These are phyloP conservation scores for Colletotrichum sp. DNA, from an alignment of 2,329 filamentous ascomycete genomes.

Conservation along the genomic window DNA sequence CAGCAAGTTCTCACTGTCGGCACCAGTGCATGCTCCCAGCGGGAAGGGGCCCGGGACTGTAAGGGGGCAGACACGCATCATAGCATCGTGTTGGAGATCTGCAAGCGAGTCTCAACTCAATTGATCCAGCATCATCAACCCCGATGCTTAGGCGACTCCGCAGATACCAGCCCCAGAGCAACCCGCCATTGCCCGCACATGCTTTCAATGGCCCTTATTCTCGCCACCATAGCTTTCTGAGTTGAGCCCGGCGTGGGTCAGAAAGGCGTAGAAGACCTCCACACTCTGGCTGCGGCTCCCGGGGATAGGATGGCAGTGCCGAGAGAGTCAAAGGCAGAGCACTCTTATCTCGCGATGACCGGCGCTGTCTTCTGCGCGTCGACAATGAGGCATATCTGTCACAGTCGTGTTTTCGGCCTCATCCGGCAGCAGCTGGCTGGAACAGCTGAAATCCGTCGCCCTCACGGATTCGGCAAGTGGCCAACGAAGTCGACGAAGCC, in stretches of 20 bases:
- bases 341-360: no score
- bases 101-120: neutral
- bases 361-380: neutral
- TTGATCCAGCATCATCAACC: neutral
- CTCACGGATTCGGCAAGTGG: neutral
- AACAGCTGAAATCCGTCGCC: neutral
- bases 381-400: neutral
- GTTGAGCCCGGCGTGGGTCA: neutral
- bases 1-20: no score
- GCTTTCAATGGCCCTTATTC: neutral
- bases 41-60: neutral
- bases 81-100: rapidly evolving
- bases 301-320: neutral
- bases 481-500: neutral
- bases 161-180: neutral
- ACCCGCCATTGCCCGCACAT: neutral
- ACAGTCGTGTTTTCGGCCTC: neutral
- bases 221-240: neutral
- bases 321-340: no score
- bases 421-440: neutral
- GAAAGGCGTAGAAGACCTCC: neutral
- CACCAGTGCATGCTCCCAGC: neutral
- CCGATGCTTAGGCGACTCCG: rapidly evolving
- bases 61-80: neutral
- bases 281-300: neutral